phyloP scores from a whole-genome alignment of 305 asterid species.

The Fraxinus platypoda region DNA sequence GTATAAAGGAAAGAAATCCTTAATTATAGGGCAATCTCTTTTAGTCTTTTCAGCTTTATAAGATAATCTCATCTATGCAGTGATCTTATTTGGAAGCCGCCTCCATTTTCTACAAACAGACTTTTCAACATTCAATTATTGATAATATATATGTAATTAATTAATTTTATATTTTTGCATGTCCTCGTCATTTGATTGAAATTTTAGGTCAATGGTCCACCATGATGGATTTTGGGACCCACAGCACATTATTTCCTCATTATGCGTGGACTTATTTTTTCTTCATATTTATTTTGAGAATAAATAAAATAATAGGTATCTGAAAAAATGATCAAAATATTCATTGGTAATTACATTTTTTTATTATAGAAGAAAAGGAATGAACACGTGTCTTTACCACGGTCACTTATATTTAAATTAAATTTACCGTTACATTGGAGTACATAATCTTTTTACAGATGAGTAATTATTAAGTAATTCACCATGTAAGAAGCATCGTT shows the following conservation, averaged over 20 bases:
- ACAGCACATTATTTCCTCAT: neutral
- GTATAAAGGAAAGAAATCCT: too few species aligned
- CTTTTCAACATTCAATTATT: slow-evolving; percentile 1
- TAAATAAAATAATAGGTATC: neutral
- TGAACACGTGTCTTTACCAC: too few species aligned
- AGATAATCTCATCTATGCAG: neutral
- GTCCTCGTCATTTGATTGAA: neutral
- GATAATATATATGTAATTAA: neutral
- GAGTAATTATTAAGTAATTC: too few species aligned
- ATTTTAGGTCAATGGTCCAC: neutral
- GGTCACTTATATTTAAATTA: too few species aligned
- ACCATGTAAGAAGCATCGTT: too few species aligned
- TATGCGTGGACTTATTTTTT: neutral
- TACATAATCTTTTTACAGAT: too few species aligned
- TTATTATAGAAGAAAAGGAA: too few species aligned
- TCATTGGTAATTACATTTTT: neutral
- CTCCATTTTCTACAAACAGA: neutral
- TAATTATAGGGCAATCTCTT: neutral
- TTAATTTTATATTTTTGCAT: neutral
- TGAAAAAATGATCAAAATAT: neutral
- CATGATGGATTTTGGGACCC: neutral
- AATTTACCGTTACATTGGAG: too few species aligned
- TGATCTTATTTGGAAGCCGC: neutral
- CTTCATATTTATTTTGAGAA: neutral
- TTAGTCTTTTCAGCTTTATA: neutral